Conservation (phyloP, 2,329 filamentous ascomycete genomes). For the Aspergillus tamarii region DNA sequence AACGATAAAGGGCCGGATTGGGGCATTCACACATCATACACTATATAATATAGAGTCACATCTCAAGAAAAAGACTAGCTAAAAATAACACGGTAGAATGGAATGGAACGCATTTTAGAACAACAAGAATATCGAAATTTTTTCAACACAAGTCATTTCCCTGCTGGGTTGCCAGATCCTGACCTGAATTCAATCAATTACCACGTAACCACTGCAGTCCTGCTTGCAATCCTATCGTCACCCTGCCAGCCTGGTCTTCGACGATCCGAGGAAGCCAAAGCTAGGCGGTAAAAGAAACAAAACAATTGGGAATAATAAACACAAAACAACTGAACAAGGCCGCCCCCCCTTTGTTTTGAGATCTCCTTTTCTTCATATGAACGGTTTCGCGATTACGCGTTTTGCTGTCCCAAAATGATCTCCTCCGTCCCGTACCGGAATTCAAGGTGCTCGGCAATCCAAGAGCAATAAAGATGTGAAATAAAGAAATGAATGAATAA, state of each 20-base stretch:
- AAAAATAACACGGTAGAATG: conserved; percentile 14
- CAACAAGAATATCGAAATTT: not conserved
- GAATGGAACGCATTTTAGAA: not conserved
- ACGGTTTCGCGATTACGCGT: conserved; percentile 2
- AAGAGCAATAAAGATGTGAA: not conserved
- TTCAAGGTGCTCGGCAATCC: not conserved
- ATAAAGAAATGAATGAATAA: not conserved
- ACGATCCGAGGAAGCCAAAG: not conserved
- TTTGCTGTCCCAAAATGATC: conserved; percentile 11
- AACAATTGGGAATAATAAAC: conserved; percentile 15
- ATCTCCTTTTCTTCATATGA: not conserved
- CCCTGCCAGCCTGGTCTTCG: conserved; percentile 1
- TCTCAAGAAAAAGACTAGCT: not conserved
- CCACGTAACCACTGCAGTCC: conserved; percentile 5
- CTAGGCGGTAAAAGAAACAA: conserved; percentile 1
- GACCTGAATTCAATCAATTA: conserved; percentile 3
- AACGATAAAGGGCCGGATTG: conserved; percentile 1
- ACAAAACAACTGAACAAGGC: conserved; percentile 3
- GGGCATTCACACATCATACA: conserved; percentile 5
- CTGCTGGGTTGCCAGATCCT: not conserved
- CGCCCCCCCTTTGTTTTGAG: not conserved
- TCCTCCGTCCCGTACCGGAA: conserved; percentile 3
- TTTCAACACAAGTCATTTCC: not conserved
- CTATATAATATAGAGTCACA: not conserved
- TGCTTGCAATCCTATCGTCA: conserved; percentile 6